Conservation (phyloP, 768 basidiomycete species). For the Strobilomyces echinocephalus region DNA sequence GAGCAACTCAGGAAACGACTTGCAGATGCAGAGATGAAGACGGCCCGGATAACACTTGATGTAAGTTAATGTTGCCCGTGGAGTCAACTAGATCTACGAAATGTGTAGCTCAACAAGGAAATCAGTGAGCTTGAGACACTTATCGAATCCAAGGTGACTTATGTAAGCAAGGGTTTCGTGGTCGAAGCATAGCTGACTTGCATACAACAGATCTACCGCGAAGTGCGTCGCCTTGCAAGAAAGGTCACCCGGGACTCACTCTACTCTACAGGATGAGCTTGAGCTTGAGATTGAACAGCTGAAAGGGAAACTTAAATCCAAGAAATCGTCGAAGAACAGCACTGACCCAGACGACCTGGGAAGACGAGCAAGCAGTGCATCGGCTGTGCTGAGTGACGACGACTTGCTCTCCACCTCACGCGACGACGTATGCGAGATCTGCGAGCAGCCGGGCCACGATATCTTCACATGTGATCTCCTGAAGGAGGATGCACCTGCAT, state of each 20-base stretch:
- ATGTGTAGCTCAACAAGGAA: constrained; percentile 76
- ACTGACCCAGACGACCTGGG: constrained; percentile 34
- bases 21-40: constrained; percentile 71
- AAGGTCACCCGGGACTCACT: constrained; percentile 9
- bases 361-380: constrained; percentile 18
- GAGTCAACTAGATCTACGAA: neutral
- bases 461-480: constrained; percentile 80
- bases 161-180: neutral
- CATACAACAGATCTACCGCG: constrained; percentile 68
- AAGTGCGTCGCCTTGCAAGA: constrained; percentile 39
- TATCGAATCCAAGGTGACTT: constrained; percentile 83
- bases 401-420: constrained; percentile 18
- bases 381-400: constrained; percentile 23
- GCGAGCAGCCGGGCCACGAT: constrained; percentile 80
- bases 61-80: constrained; percentile 36
- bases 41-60: constrained; percentile 61
- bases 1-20: constrained; percentile 69
- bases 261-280: constrained; percentile 62
- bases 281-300: constrained; percentile 77
- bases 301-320: constrained; percentile 63
- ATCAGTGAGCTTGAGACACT: constrained; percentile 88
- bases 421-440: constrained; percentile 75
- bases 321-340: constrained; percentile 52
- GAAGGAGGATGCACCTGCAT: constrained; percentile 44
- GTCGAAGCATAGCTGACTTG: constrained; percentile 3